Conservation (phyloP, 192 early-diverging fungal species). For the Coemansia sp. region DNA sequence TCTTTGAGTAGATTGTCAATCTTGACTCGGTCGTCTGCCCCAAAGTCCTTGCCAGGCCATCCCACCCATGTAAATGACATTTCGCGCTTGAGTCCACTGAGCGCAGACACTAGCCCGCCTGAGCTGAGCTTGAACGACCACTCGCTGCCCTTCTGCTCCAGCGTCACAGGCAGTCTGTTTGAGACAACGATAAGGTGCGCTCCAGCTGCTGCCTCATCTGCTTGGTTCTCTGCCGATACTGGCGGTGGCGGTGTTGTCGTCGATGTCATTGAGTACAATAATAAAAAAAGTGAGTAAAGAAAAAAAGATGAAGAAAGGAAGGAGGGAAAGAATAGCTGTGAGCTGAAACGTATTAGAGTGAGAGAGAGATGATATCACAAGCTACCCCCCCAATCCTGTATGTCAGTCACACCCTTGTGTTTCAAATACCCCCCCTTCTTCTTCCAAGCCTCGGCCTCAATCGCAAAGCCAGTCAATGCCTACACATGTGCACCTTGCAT, state of each 20-base stretch:
- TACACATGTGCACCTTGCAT: constrained; percentile 3
- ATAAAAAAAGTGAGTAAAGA: background rate
- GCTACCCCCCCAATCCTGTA: background rate
- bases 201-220: constrained; percentile 28
- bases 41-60: constrained; percentile 93
- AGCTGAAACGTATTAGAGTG: too few relatives aligned
- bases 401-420: background rate
- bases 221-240: constrained; percentile 5
- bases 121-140: constrained; percentile 86
- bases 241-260: background rate
- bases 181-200: constrained; percentile 86
- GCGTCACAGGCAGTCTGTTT: constrained; percentile 95
- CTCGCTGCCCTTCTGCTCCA: constrained; percentile 41
- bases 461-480: background rate
- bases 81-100: constrained; percentile 91
- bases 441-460: background rate
- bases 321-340: background rate
- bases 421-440: background rate
- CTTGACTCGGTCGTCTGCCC: constrained; percentile 75
- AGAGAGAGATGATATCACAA: background rate
- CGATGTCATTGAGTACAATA: background rate
- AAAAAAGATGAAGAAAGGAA: background rate
- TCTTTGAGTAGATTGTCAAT: constrained; percentile 72
- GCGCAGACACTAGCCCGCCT: constrained; percentile 94
- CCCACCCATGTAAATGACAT: constrained; percentile 99